Evolutionary conservation across 495 filamentous ascomycete species (phyloP).

Genomic region (Penicillium angulare): DNA sequence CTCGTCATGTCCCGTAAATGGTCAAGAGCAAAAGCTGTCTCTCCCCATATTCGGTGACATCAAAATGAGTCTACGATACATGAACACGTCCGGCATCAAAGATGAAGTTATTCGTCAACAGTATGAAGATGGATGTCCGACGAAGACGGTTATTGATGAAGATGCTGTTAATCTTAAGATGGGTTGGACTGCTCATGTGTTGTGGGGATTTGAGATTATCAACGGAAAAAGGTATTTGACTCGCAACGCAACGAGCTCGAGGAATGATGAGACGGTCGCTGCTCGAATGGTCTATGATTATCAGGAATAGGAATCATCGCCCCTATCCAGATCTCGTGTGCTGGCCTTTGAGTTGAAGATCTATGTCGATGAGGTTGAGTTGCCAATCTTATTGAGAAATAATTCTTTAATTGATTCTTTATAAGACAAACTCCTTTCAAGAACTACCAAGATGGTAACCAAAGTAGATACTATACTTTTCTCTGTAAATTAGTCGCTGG

Average conservation of each 20-base stretch:
- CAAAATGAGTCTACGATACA: constrained; percentile 10
- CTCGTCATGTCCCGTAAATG: constrained; percentile 11
- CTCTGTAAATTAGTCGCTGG: not conserved
- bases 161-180: constrained; percentile 12
- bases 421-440: too few relatives aligned
- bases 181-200: constrained; percentile 15
- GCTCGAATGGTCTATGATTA: constrained; percentile 15
- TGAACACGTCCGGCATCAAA: not conserved
- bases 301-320: not conserved
- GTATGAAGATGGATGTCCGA: constrained; percentile 1
- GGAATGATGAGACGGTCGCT: constrained; percentile 11
- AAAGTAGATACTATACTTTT: not conserved
- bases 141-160: constrained; percentile 16
- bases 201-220: constrained; percentile 21
- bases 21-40: constrained; percentile 2
- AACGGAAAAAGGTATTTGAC: constrained; percentile 14
- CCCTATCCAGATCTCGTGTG: too few relatives aligned
- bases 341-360: too few relatives aligned
- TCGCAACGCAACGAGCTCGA: constrained; percentile 8
- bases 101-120: constrained; percentile 10
- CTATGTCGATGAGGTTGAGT: too few relatives aligned
- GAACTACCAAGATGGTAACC: too few relatives aligned
- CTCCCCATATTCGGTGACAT: constrained; percentile 23
- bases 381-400: too few relatives aligned
- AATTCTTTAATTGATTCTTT: too few relatives aligned